A percentile compares a stretch with the other conserved stretches of the same genome.
These are phyloP conservation scores for Alternaria burnsii DNA, from an alignment of 2,329 filamentous ascomycete species.

Conservation along the genomic window DNA sequence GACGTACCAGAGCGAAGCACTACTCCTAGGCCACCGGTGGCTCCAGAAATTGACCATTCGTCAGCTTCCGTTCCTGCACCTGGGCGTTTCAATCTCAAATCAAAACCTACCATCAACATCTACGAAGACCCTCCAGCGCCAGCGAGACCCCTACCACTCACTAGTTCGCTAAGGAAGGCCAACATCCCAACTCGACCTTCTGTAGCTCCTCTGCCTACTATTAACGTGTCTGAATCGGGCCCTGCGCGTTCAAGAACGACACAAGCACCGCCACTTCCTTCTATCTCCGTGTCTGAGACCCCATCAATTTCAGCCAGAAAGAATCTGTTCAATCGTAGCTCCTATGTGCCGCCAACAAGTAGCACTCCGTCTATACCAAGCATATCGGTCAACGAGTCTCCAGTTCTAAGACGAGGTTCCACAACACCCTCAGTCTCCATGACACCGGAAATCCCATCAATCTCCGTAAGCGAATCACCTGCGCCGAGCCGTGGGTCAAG, in stretches of 20 bases:
- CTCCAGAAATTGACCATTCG: constrained; percentile 43
- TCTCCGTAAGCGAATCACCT: constrained; percentile 38
- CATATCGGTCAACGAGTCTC: constrained; percentile 34
- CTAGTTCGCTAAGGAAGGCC: constrained; percentile 37
- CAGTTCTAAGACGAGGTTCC: constrained; percentile 16
- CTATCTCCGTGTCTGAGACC: constrained; percentile 34
- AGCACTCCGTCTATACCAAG: constrained; percentile 33
- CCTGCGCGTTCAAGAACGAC: constrained; percentile 36
- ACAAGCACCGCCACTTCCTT: constrained; percentile 30
- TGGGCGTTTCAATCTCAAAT: constrained; percentile 27
- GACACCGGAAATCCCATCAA: constrained; percentile 40
- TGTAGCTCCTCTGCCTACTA: constrained; percentile 50
- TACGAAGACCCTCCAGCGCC: constrained; percentile 41
- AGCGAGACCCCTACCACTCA: constrained; percentile 36
- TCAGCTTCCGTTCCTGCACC: constrained; percentile 27
- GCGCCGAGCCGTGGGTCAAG: constrained; percentile 18
- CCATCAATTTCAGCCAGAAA: constrained; percentile 35
- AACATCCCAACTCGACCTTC: constrained; percentile 36
- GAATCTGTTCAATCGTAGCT: constrained; percentile 22
- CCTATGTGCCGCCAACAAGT: constrained; percentile 27
- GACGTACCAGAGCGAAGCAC: constrained; percentile 27
- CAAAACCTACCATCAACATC: constrained; percentile 34
- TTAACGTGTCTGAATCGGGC: constrained; percentile 60
- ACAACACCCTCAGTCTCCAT: constrained; percentile 23
- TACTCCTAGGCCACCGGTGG: constrained; percentile 33